Evolutionary conservation across 2,329 filamentous ascomycete species (phyloP), one percentile per base, ranked within the genome.

Genomic region (Cyanodermella asteris): DNA sequence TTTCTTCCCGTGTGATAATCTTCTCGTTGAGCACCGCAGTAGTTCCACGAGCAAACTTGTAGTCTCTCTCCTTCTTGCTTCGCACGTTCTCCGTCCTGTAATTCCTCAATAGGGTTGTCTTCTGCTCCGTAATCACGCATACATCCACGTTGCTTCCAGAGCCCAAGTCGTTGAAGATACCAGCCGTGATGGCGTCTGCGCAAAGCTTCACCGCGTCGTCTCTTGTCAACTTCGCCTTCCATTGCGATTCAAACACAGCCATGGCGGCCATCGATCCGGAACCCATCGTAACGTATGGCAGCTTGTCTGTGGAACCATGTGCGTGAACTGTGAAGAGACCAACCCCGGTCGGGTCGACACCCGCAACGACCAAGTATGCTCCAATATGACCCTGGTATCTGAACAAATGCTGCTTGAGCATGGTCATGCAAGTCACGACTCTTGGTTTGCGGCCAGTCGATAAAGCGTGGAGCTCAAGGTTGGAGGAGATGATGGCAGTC

Each of bases 321-420:
- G 87, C 87, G 55, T 97, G 87, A 21, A 97, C 87, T 35, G 90
- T 97, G 62, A 91, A 97, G 33, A 97, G 72, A 42, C 91, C 81
- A 22, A 74, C 70, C 42, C 87, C 87, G 1, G 87, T 97, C 17
- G 90, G 84, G 49, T 97, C 87, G 44, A 90, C 82, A 36, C 87
- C 87, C 18, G 87, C 87, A 30, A 97, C 78, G 37, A 97, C 87
- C 30, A 97, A 72, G 54, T 97, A 97, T 35, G 87, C 87, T 39
- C 90, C 87, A 39, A 97, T 91, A 58, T 97, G 67, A 39, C 87
- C 87, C 52, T 97, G 87, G 62, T 97, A 78, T 41, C 77, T 72
- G 74, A 97, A 97, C 34, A 97, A 76, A 52, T 97, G 87, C 58
- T 97, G 87, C 64, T 97, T 97, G 36, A 97, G 72, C 61, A 97